Base-by-base conservation (phyloP, 257 asterid species). In the Jasminum sambac region DNA sequence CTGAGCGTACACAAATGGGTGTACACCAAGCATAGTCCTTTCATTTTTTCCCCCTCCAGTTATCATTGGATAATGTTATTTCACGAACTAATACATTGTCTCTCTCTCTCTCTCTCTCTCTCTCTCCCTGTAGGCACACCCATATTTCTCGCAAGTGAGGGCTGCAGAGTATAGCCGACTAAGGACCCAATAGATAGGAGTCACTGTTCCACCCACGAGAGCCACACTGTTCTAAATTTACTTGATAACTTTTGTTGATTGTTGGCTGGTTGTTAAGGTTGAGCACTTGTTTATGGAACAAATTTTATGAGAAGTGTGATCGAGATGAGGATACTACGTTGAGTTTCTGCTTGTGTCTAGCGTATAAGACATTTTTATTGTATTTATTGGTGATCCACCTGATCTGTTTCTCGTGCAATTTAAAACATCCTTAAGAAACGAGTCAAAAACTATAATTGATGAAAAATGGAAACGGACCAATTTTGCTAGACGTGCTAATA, bases 161-260 rank as follows among this genome's bases (percentile, higher is more conserved):
- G 89, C 89, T 63, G 84, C 83, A 30, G 86, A 84, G 71, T 79
- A 66, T 70, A 81, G 85, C 81, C 75, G 89, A 66, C 66, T 78
- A 4, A 70, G 84, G 43, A 66, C 84, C 16, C 79, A 81, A 65
- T 79, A 81, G 76, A 63, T 48, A 14, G 11, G 23, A n/a, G 62
- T 19, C 59, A 23, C 55, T 40, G 57, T 38, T 37, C 75, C 11
- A 43, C 26, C 12, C 67, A 69, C 19, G 6, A 4, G 37, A 57
- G 17, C 39, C 38, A 67, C 77, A n/a, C 48, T 79, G 69, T 76
- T 67, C 71, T 59, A 59, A 69, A 64, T 71, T 41, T 74, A 16
- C 48, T 8, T 12, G 11, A 30, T 30, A 63, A 46, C 46, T 37
- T 38, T 36, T 6, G 14, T 8, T 68, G 36, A 43, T 72, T 26